Conservation (phyloP, 176 grass and related monocot genomes). For the Microstegium vimineum region DNA sequence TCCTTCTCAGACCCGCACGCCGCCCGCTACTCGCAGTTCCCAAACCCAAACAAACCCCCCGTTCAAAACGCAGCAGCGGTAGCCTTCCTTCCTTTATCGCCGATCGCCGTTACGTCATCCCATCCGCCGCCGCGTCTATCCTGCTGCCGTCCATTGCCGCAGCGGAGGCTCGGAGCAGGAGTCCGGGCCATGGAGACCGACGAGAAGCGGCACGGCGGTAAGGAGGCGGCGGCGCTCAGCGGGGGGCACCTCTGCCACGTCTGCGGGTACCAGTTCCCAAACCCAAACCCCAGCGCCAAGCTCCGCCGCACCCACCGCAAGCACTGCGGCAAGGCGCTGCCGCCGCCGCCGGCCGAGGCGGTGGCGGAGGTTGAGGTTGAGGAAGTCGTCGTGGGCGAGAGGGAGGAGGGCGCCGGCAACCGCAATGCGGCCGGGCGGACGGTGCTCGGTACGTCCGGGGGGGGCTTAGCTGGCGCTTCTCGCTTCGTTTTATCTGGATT, state of each 20-base stretch:
- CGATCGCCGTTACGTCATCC: neutral
- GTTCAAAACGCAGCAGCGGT: neutral
- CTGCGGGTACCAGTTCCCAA: constrained; percentile 60
- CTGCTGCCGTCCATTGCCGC: neutral
- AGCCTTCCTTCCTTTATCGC: neutral
- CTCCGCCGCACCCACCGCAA: constrained; percentile 60
- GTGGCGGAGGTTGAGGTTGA: neutral
- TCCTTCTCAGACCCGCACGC: neutral
- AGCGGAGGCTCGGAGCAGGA: neutral
- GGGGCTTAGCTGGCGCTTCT: neutral
- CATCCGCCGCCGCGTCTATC: neutral
- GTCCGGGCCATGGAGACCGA: constrained; percentile 23
- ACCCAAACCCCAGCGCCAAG: constrained; percentile 66
- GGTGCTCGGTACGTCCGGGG: neutral
- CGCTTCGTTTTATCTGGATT: neutral
- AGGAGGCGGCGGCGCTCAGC: constrained; percentile 30
- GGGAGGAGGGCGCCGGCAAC: neutral
- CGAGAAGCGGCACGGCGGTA: constrained; percentile 16
- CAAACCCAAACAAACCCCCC: neutral
- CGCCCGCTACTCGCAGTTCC: neutral
- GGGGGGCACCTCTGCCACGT: constrained; percentile 57
- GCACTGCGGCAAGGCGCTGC: constrained; percentile 34
- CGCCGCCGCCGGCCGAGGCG: neutral
- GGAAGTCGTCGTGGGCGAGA: neutral
- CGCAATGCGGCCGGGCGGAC: constrained; percentile 6